Conservation (phyloP, 1,139 yeast species). For the Saccharomyces uvarum region DNA sequence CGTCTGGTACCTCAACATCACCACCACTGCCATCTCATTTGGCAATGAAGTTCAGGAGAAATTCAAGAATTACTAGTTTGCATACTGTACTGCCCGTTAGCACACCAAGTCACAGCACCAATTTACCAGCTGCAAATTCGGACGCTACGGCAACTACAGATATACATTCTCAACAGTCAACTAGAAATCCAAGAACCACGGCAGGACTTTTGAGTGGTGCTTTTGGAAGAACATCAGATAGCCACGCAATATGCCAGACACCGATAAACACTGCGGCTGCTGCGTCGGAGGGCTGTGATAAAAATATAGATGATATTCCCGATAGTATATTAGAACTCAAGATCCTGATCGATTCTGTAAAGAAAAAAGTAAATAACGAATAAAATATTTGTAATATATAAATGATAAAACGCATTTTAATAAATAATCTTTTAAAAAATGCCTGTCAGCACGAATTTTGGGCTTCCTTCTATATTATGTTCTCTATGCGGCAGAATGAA, state of each 20-base stretch:
- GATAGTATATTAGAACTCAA: slow-evolving; percentile 21
- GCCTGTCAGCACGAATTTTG: not conserved
- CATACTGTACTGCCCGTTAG: slow-evolving; percentile 16
- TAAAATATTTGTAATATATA: not conserved
- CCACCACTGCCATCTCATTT: slow-evolving; percentile 27
- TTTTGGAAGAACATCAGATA: slow-evolving; percentile 6
- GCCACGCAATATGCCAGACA: slow-evolving; percentile 13
- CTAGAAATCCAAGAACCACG: slow-evolving; percentile 2
- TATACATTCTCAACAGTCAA: not conserved
- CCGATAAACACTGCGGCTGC: slow-evolving; percentile 13
- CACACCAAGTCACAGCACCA: slow-evolving; percentile 24
- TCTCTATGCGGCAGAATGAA: not conserved
- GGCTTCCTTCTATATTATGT: not conserved
- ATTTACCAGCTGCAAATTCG: slow-evolving; percentile 13
- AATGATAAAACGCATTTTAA: not conserved
- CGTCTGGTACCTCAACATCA: slow-evolving; percentile 12
- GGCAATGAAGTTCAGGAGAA: slow-evolving; percentile 18
- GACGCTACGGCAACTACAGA: slow-evolving; percentile 6
- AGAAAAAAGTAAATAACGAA: slow-evolving; percentile 16
- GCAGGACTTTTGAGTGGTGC: slow-evolving; percentile 1
- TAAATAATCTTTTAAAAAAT: not conserved
- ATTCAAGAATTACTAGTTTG: slow-evolving; percentile 9
- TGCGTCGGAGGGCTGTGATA: not conserved
- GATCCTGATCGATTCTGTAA: slow-evolving; percentile 26
- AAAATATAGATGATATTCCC: slow-evolving; percentile 5